A percentile compares a stretch with the other conserved stretches of the same genome.
Evolutionary conservation across 441 rosid species (phyloP).

Genomic region (Pelargonium cotyledonis): DNA sequence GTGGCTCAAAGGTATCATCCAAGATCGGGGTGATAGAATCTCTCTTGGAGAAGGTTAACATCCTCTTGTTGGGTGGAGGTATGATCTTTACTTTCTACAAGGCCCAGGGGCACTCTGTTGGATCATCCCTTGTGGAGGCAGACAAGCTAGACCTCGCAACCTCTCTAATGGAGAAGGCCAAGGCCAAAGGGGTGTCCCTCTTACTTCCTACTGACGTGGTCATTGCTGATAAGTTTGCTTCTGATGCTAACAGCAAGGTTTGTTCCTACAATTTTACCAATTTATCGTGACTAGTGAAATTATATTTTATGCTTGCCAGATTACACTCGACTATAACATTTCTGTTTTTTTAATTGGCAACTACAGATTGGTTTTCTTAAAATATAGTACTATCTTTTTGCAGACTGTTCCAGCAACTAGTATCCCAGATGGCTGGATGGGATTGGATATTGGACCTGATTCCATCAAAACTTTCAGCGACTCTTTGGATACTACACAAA

Average conservation of each 20-base stretch:
- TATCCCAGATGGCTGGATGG: slow-evolving; percentile 96
- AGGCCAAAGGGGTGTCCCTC: background rate
- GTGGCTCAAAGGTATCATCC: slow-evolving; percentile 26
- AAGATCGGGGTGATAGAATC: slow-evolving; percentile 28
- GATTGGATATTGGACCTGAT: slow-evolving; percentile 88
- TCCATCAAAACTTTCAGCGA: slow-evolving; percentile 65
- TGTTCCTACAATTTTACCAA: background rate
- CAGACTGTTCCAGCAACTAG: slow-evolving; percentile 70
- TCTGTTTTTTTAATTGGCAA: too few species aligned
- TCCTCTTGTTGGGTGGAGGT: slow-evolving; percentile 22
- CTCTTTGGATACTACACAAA: slow-evolving; percentile 67
- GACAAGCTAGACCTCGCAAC: slow-evolving; percentile 25
- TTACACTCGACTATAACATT: too few species aligned
- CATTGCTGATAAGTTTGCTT: slow-evolving; percentile 23
- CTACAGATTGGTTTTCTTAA: too few species aligned
- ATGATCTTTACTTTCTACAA: slow-evolving; percentile 16
- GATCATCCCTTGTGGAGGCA: slow-evolving; percentile 26
- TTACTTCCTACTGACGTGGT: slow-evolving; percentile 23
- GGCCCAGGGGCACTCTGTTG: slow-evolving; percentile 16
- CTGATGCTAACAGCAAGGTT: slow-evolving; percentile 27
- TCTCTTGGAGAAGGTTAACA: slow-evolving; percentile 19
- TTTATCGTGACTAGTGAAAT: too few species aligned
- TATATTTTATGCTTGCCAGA: too few species aligned
- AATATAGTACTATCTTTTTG: slow-evolving; percentile 6
- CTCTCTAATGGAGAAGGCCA: slow-evolving; percentile 11